These are phyloP conservation scores for Moringa oleifera DNA, from an alignment of 345 rosid genomes.

Conservation along the genomic window DNA sequence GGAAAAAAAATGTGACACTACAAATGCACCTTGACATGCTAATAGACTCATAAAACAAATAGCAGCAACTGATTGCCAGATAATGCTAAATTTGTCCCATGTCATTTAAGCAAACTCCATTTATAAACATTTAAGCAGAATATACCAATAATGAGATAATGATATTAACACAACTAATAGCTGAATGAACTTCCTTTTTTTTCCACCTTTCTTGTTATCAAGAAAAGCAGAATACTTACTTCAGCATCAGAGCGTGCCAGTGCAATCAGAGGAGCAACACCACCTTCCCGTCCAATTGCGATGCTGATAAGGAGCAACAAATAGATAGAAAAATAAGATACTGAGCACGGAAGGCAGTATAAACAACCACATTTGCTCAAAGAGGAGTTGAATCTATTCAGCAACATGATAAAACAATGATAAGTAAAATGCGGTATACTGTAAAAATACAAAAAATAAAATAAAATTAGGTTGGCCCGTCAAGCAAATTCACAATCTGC, in stretches of 20 bases:
- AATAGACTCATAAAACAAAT: neutral
- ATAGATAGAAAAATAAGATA: too few species aligned
- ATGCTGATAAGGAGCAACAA: constrained; percentile 29
- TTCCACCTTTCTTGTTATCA: neutral
- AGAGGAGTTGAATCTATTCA: too few species aligned
- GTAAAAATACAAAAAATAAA: too few species aligned
- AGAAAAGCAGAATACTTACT: constrained; percentile 28
- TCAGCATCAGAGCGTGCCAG: constrained; percentile 68
- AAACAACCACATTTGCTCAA: too few species aligned
- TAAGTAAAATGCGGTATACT: too few species aligned
- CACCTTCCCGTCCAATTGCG: constrained; percentile 81
- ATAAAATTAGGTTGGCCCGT: neutral
- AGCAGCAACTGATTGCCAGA: neutral
- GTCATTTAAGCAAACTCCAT: neutral
- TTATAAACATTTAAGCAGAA: neutral
- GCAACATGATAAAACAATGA: too few species aligned
- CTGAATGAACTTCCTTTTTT: neutral
- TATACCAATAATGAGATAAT: neutral
- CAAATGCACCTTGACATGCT: neutral
- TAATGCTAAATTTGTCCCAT: neutral
- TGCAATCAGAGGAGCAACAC: constrained; percentile 65
- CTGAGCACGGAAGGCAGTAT: neutral
- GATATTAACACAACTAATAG: neutral
- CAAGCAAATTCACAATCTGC: neutral
- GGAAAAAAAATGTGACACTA: too few species aligned